phyloP scores from a whole-genome alignment of 2,329 filamentous ascomycete species.

The Fusarium penzigii region DNA sequence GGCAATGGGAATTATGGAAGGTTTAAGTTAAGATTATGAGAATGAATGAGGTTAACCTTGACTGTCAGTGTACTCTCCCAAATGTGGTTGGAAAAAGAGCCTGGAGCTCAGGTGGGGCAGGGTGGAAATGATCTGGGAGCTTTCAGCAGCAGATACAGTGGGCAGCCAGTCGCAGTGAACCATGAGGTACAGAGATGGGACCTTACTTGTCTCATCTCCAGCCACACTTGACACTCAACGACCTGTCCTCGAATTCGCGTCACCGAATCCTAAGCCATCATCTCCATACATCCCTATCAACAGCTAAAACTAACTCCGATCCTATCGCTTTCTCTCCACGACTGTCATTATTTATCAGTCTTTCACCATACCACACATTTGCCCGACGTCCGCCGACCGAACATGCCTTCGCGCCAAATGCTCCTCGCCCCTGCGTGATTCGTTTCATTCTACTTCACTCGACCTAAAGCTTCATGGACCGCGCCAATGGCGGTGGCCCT shows the following conservation, averaged over 20 bases:
- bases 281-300: not conserved
- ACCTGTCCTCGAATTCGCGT: conserved; percentile 20
- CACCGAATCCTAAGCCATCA: not conserved
- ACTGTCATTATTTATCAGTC: conserved; percentile 1
- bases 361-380: conserved; percentile 1
- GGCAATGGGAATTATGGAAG: too few relatives aligned
- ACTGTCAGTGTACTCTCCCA: too few relatives aligned
- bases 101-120: not conserved
- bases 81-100: too few relatives aligned
- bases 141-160: not conserved
- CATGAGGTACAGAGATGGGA: conserved; percentile 27
- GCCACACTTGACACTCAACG: conserved; percentile 26
- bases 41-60: too few relatives aligned
- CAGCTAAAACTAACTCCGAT: not conserved
- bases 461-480: conserved; percentile 35
- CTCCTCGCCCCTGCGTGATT: conserved; percentile 28
- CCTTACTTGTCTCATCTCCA: conserved; percentile 8
- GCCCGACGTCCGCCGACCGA: conserved; percentile 15
- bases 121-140: not conserved
- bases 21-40: too few relatives aligned
- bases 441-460: conserved; percentile 14
- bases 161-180: conserved; percentile 4
- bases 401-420: conserved; percentile 31
- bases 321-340: conserved; percentile 4
- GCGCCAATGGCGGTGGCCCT: conserved; percentile 40